Percentiles rank a stretch among this genome's conserved stretches.
phyloP scores from a whole-genome alignment of 306 rosid species.

The Prunus salicina region DNA sequence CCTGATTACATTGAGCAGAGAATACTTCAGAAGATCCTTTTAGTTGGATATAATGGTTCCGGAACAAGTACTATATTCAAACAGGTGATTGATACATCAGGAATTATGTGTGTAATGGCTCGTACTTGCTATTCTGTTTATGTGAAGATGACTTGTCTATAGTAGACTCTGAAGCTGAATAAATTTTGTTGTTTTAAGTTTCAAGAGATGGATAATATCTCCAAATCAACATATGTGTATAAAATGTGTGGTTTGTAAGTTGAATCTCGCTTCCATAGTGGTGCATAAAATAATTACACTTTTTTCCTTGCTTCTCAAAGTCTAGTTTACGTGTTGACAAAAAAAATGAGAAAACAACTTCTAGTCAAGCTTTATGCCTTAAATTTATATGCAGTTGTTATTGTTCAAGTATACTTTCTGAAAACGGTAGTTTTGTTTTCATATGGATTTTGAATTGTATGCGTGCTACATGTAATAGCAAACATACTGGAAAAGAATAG shows the following conservation, averaged over 20 bases:
- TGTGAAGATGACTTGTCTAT: background rate
- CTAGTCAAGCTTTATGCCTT: background rate
- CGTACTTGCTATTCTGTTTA: slow-evolving; percentile 18
- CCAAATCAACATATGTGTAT: background rate
- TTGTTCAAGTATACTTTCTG: background rate
- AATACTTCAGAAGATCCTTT: slow-evolving; percentile 79
- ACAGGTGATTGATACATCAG: slow-evolving; percentile 59
- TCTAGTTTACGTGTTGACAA: background rate
- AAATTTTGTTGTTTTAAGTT: background rate
- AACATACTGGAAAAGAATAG: background rate
- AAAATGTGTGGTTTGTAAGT: background rate
- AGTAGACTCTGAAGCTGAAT: background rate
- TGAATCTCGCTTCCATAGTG: background rate
- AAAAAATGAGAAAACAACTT: background rate
- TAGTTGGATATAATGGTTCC: slow-evolving; percentile 87
- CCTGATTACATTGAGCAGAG: slow-evolving; percentile 87
- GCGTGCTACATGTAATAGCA: background rate
- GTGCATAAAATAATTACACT: background rate
- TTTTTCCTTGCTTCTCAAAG: background rate
- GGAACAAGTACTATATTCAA: slow-evolving; percentile 98
- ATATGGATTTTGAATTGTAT: background rate
- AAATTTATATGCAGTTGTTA: background rate
- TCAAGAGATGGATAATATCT: background rate
- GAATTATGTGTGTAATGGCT: slow-evolving; percentile 6
- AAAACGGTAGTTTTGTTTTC: background rate